Conservation (phyloP, 2,329 filamentous ascomycete genomes). For the Akanthomyces uredinophilus region DNA sequence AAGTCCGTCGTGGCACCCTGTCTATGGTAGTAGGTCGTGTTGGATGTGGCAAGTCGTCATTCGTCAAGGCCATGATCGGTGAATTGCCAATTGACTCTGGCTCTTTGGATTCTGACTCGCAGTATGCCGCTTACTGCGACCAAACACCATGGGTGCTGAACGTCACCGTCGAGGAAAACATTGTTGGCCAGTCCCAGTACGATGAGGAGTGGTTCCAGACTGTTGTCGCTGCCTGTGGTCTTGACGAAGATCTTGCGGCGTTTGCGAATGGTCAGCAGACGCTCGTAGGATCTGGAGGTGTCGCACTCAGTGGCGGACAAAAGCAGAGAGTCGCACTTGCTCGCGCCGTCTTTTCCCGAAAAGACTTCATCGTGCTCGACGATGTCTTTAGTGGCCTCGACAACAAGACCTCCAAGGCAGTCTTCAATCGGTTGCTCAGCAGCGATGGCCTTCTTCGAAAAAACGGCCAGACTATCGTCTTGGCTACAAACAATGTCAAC, state of each 20-base stretch:
- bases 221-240: slow-evolving; percentile 29
- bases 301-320: slow-evolving; percentile 41
- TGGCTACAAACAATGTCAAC: slow-evolving; percentile 35
- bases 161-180: slow-evolving; percentile 23
- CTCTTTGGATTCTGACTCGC: slow-evolving; percentile 20
- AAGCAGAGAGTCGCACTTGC: slow-evolving; percentile 40
- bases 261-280: slow-evolving; percentile 31
- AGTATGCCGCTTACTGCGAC: slow-evolving; percentile 35
- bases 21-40: slow-evolving; percentile 38
- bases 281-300: slow-evolving; percentile 36
- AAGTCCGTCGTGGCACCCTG: slow-evolving; percentile 19
- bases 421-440: slow-evolving; percentile 40
- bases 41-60: slow-evolving; percentile 39
- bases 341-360: slow-evolving; percentile 39
- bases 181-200: slow-evolving; percentile 21
- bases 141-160: slow-evolving; percentile 24
- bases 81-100: slow-evolving; percentile 28
- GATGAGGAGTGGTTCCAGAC: slow-evolving; percentile 26
- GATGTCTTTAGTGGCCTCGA: slow-evolving; percentile 44
- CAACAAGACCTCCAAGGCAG: slow-evolving; percentile 34
- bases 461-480: slow-evolving; percentile 34
- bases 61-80: slow-evolving; percentile 35
- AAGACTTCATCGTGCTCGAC: slow-evolving; percentile 38
- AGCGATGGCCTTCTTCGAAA: slow-evolving; percentile 35
- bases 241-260: slow-evolving; percentile 30